Base-by-base conservation (phyloP, 2,329 filamentous ascomycete genomes). In the Penicillium verrucosum region DNA sequence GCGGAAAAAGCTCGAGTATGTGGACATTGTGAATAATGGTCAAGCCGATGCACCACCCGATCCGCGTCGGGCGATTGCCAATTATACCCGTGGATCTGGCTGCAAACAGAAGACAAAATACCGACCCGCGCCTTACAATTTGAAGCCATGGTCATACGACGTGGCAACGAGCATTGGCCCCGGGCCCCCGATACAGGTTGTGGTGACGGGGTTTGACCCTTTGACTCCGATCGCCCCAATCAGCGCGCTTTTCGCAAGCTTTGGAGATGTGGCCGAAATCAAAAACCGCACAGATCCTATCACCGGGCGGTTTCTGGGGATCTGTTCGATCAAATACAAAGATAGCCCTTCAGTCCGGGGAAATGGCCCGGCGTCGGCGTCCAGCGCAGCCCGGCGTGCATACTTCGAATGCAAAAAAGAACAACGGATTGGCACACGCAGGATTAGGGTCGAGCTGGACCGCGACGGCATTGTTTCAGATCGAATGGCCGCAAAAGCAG, bases 131-230 rank as follows among this genome's bases (percentile, higher is more conserved):
- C 69, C 84, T 82, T 96, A 96, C 75, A 87, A 88, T 59, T 78
- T 96, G 50, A 89, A 86, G 70, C 88, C 89, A 23, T 97, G 95
- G 74, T 76, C 84, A 27, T 94, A 91, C 74, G 92, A 97, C 71
- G 78, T 86, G 5, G 86, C 85, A 66, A 91, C 90, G 5, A 96
- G 93, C 2, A 85, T 95, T 65, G 93, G 92, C 0, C 90, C 92
- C 25, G 91, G 91, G 0, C 93, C 93, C 14, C 90, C 94, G 2
- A 91, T 89, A 2, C 91, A 96, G 71, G 86, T 99, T 47, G 88
- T 97, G 4, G 91, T 97, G 21, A 92, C 87, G n/a, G 91, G 92
- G n/a, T 97, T 97, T 72, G 94, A 97, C 73, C 92, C 93, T 7
- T 79, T 97, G 62, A 88, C 89, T 40, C 85, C 90, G 12, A 90